phyloP scores from a whole-genome alignment of 1,284 basidiomycete genomes.

The Blastosporella zonata region DNA sequence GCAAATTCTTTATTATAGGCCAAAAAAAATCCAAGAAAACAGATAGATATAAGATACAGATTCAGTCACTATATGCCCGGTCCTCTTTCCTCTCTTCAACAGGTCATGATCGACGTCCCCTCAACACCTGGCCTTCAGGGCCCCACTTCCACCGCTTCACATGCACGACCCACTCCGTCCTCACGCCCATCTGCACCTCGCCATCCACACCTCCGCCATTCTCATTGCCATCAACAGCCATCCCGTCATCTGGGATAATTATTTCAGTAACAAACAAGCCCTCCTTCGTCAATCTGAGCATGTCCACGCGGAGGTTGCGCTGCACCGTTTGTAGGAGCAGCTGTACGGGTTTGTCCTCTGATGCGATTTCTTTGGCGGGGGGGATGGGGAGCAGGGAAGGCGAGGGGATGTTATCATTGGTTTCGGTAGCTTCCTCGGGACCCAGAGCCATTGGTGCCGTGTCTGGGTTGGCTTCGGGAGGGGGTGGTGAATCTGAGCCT shows the following conservation, averaged over 20 bases:
- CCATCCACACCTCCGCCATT: neutral
- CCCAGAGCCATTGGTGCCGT: neutral
- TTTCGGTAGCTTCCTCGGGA: too few relatives aligned
- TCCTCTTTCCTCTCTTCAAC: too few relatives aligned
- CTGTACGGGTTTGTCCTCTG: constrained; percentile 17
- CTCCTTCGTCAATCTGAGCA: constrained; percentile 35
- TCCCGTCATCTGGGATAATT: constrained; percentile 1
- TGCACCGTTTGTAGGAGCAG: constrained; percentile 32
- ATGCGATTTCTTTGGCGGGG: neutral
- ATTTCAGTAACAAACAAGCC: constrained; percentile 34
- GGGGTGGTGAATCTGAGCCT: too few relatives aligned
- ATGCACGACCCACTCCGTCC: constrained; percentile 35
- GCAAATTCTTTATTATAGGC: too few relatives aligned
- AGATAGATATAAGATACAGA: too few relatives aligned
- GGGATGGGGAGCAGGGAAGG: neutral
- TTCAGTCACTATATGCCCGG: too few relatives aligned
- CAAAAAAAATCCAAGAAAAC: too few relatives aligned
- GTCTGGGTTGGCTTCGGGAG: neutral
- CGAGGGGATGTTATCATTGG: neutral
- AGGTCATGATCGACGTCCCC: neutral
- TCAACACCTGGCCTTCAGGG: constrained; percentile 8
- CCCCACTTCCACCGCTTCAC: constrained; percentile 39
- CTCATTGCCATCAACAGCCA: neutral
- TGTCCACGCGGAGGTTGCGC: constrained; percentile 29
- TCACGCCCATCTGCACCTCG: constrained; percentile 19